phyloP scores from a whole-genome alignment of 2,329 filamentous ascomycete genomes.

The Pseudogymnoascus verrucosus region DNA sequence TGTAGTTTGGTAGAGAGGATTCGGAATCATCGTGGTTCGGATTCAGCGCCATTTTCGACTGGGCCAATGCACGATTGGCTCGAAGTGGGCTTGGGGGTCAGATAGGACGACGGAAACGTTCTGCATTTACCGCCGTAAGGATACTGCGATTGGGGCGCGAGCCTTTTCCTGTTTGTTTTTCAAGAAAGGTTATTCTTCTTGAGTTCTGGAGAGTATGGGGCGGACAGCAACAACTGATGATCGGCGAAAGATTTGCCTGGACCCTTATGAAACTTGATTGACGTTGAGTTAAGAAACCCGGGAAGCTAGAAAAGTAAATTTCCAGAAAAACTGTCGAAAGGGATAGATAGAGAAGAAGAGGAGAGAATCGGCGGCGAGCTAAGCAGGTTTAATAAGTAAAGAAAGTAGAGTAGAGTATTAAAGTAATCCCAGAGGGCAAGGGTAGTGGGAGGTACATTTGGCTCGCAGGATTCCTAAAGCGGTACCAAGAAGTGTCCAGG shows the following conservation, averaged over 20 bases:
- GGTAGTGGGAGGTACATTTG: neutral
- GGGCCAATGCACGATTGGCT: slow-evolving; percentile 24
- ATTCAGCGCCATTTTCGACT: slow-evolving; percentile 27
- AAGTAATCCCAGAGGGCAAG: neutral
- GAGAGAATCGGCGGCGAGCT: neutral
- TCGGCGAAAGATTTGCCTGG: neutral
- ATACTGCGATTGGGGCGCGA: neutral
- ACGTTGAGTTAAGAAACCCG: neutral
- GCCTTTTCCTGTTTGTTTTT: neutral
- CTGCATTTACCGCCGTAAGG: slow-evolving; percentile 3
- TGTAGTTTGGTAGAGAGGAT: slow-evolving; percentile 5
- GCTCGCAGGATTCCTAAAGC: neutral
- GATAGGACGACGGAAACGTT: slow-evolving; percentile 6
- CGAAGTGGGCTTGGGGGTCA: slow-evolving; percentile 15
- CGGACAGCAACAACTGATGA: neutral
- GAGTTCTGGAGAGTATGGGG: neutral
- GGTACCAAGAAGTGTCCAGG: neutral
- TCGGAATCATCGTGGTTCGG: slow-evolving; percentile 7
- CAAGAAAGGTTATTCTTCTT: neutral
- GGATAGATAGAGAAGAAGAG: neutral
- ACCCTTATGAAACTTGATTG: neutral
- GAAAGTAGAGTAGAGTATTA: neutral
- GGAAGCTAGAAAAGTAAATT: neutral
- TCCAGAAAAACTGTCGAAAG: neutral
- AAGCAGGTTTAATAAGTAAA: slow-evolving; percentile 1